phyloP scores from a whole-genome alignment of 2,329 filamentous ascomycete genomes.

The Calonectria ilicicola region DNA sequence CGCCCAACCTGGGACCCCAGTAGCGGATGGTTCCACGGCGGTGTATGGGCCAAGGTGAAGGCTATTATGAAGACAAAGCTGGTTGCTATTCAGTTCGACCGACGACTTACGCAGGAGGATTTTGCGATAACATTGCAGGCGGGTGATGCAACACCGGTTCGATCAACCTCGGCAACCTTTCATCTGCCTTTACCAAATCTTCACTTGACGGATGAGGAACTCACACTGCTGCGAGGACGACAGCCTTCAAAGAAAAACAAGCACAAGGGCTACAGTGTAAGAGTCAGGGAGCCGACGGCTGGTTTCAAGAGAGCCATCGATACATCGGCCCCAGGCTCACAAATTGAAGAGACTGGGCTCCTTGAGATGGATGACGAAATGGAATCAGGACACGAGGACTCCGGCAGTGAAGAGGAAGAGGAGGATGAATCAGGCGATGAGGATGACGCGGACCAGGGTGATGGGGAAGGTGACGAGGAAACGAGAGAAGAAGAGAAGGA shows the following conservation, averaged over 20 bases:
- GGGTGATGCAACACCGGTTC: slow-evolving; percentile 50
- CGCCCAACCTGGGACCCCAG: slow-evolving; percentile 69
- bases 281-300: slow-evolving; percentile 41
- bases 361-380: slow-evolving; percentile 38
- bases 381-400: slow-evolving; percentile 42
- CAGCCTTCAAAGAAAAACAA: slow-evolving; percentile 51
- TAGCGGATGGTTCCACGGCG: slow-evolving; percentile 88
- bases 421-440: slow-evolving; percentile 44
- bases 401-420: slow-evolving; percentile 40
- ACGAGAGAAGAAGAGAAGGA: slow-evolving; percentile 20
- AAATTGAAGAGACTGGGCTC: slow-evolving; percentile 38
- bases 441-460: slow-evolving; percentile 31
- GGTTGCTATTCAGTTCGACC: slow-evolving; percentile 70
- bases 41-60: slow-evolving; percentile 85
- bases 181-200: slow-evolving; percentile 51
- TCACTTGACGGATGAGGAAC: slow-evolving; percentile 50
- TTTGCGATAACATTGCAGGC: slow-evolving; percentile 50
- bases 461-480: not conserved
- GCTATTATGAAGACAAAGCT: slow-evolving; percentile 92
- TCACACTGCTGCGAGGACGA: slow-evolving; percentile 49
- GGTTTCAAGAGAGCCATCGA: slow-evolving; percentile 30
- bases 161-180: slow-evolving; percentile 45
- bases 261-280: slow-evolving; percentile 51
- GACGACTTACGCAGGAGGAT: slow-evolving; percentile 57
- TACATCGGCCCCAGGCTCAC: slow-evolving; percentile 31